Evolutionary conservation across 106 monocot species (phyloP).

Genomic region (Amphibolis antarctica): DNA sequence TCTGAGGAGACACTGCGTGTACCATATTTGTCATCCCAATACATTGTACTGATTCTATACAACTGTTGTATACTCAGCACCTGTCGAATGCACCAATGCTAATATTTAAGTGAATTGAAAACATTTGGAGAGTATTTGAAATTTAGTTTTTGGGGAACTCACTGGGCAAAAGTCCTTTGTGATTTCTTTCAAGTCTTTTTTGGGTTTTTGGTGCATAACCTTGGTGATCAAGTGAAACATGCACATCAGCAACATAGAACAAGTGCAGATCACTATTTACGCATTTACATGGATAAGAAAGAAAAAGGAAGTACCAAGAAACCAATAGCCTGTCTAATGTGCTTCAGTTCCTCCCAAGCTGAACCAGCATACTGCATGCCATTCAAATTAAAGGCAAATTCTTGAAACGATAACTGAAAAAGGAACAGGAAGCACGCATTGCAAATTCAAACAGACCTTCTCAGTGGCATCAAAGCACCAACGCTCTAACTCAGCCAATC

Average conservation of each 20-base stretch:
- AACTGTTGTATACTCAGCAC: slow-evolving; percentile 62
- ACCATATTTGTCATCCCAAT: slow-evolving; percentile 66
- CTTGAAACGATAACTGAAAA: not conserved
- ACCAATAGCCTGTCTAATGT: slow-evolving; percentile 57
- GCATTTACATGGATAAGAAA: too few species aligned
- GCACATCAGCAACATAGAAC: not conserved
- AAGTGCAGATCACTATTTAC: too few species aligned
- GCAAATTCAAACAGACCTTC: slow-evolving; percentile 27
- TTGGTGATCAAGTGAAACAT: not conserved
- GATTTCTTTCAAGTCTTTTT: slow-evolving; percentile 1
- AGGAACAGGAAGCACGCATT: too few species aligned
- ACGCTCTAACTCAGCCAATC: slow-evolving; percentile 49
- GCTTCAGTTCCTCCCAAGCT: slow-evolving; percentile 59
- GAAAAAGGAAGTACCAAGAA: slow-evolving; percentile 29
- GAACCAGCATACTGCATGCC: slow-evolving; percentile 38
- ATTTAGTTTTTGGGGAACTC: not conserved
- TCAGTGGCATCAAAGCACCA: slow-evolving; percentile 64
- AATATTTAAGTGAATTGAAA: not conserved
- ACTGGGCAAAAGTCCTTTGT: not conserved
- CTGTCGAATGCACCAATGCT: slow-evolving; percentile 12
- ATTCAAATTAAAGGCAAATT: not conserved
- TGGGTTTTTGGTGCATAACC: not conserved
- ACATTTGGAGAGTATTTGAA: not conserved
- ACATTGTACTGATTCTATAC: slow-evolving; percentile 68
- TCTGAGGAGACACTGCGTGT: slow-evolving; percentile 61